Percentiles rank a stretch among this genome's conserved stretches.
Evolutionary conservation across 176 grass and related monocot genomes (phyloP).

Genomic region (Zea mays): Zm-B73-REFERENCE-NAM-5.0 NC_050102.1:28949001-28949500

Average conservation of each 20-base stretch:
- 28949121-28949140: slow-evolving; percentile 60
- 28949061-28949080: slow-evolving; percentile 58
- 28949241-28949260: background rate
- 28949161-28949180: slow-evolving; percentile 58
- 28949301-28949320: background rate
- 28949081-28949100: slow-evolving; percentile 51
- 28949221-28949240: slow-evolving; percentile 7
- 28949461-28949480: background rate
- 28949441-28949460: background rate
- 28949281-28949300: background rate
- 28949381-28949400: background rate
- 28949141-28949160: slow-evolving; percentile 58
- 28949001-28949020: slow-evolving; percentile 54
- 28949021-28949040: slow-evolving; percentile 64
- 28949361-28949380: background rate
- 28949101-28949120: slow-evolving; percentile 52
- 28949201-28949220: slow-evolving; percentile 45
- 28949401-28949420: background rate
- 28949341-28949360: background rate
- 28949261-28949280: background rate
- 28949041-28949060: slow-evolving; percentile 47
- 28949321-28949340: background rate
- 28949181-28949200: slow-evolving; percentile 58
- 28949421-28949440: background rate
- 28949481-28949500: background rate